Percentiles rank a stretch among this genome's conserved stretches.
phyloP scores from a whole-genome alignment of 441 rosid species.

The Euphorbia schlechtendalii region DNA sequence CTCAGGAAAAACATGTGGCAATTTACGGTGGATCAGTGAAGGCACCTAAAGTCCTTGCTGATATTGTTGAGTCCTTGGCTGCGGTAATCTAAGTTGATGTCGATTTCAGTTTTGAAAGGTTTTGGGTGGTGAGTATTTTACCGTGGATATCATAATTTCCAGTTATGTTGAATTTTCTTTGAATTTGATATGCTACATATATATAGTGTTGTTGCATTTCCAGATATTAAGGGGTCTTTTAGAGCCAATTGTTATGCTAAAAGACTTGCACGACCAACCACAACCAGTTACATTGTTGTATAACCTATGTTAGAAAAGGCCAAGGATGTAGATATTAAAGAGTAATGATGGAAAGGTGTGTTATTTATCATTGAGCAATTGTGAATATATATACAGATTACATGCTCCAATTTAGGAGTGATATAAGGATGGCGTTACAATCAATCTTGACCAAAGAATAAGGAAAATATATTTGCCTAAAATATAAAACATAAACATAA shows the following conservation, averaged over 20 bases:
- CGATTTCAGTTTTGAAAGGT: constrained; percentile 40
- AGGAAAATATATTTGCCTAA: no score
- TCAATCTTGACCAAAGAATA: no score
- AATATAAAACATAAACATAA: no score
- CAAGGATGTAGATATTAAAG: no score
- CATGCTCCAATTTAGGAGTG: no score
- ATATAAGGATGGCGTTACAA: no score
- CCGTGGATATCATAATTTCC: not conserved
- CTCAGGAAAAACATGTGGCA: constrained; percentile 40
- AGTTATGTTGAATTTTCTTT: no score
- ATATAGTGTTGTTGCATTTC: constrained; percentile 5
- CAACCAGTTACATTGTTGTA: constrained; percentile 62
- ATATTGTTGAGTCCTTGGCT: constrained; percentile 64
- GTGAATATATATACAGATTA: no score
- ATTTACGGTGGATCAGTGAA: constrained; percentile 55
- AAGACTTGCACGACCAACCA: constrained; percentile 53
- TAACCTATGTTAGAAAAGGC: constrained; percentile 55
- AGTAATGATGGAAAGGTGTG: no score
- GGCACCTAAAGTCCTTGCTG: constrained; percentile 83
- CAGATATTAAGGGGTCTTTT: constrained; percentile 59
- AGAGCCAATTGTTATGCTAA: constrained; percentile 57
- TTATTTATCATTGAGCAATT: no score
- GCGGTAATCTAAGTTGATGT: constrained; percentile 66
- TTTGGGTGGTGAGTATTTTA: constrained; percentile 60
- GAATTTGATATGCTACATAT: no score